Evolutionary conservation across 805 yeast genomes (phyloP), one percentile per base, ranked within the genome.

Genomic region (Zygosaccharomyces siamensis): DNA sequence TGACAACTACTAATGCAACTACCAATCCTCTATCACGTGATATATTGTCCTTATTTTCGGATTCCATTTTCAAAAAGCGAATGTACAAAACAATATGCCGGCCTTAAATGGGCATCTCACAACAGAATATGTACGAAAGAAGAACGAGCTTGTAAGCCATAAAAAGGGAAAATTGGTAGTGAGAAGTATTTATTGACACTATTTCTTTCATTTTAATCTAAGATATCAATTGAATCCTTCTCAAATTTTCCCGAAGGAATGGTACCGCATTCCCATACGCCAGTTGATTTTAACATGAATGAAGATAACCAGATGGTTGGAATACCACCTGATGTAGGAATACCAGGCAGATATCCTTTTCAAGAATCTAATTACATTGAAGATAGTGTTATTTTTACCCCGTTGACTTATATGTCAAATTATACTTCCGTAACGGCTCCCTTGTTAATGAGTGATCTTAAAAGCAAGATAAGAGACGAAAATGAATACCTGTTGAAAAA

Each of bases 401-500:
- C 44, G 3, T 24, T 56, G 18, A 46, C 50, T 6, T 55, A 53
- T 45, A 47, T 51, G 16, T 47, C 57, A 0, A 55, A 55, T 38
- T 55, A 55, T 45, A 42, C 45, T 16, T 48, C 59, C 28, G 52
- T 50, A 5, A 20, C 50, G 8, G 32, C 47, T 24, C 37, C 48
- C 14, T 39, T 39, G 24, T 14, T 39, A 7, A 42, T 40, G 7
- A 45, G 39, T 37, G 40, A 40, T 11, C 27, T 33, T 23, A 50
- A 44, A 38, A 27, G 23, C 12, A 36, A 16, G 39, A 49, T 53
- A 12, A 45, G 53, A 23, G 10, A 31, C 5, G 52, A 46, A 8
- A 56, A 56, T 36, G 61, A 56, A 41, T 21, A 16, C 6, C 33
- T 54, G 28, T 23, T 58, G 43, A 58, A 54, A 30, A 51, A 38